Evolutionary conservation across 2,329 filamentous ascomycete genomes (phyloP).

Genomic region (Magnaporthiopsis rhizophila): DNA sequence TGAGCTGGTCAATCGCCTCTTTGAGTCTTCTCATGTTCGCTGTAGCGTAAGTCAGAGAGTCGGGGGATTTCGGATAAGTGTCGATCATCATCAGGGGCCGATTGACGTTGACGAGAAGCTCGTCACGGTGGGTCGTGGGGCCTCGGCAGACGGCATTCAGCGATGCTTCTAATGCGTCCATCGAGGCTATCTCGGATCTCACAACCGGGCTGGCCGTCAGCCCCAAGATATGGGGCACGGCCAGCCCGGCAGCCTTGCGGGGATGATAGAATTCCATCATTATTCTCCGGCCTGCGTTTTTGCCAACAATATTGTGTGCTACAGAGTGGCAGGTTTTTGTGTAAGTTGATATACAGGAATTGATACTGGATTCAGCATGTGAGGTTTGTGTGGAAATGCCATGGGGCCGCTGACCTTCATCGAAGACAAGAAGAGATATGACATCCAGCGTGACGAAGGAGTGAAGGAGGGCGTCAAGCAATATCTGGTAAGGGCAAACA

Average conservation of each 20-base stretch:
- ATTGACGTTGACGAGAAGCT: conserved; percentile 61
- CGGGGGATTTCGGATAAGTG: conserved; percentile 21
- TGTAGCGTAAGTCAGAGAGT: conserved; percentile 25
- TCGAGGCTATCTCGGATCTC: conserved; percentile 42
- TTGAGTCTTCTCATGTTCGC: conserved; percentile 36
- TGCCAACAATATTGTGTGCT: conserved; percentile 68
- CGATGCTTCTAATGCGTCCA: conserved; percentile 58
- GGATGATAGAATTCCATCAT: conserved; percentile 66
- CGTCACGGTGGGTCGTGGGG: conserved; percentile 59
- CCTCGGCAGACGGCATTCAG: conserved; percentile 62
- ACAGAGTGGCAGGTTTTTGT: background rate
- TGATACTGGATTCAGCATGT: conserved; percentile 11
- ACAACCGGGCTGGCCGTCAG: conserved; percentile 74
- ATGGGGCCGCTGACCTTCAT: conserved; percentile 57
- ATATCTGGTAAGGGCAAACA: conserved; percentile 67
- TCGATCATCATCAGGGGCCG: conserved; percentile 46
- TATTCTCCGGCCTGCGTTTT: conserved; percentile 58
- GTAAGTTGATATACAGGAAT: background rate
- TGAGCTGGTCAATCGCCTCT: conserved; percentile 32
- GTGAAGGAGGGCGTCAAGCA: conserved; percentile 66
- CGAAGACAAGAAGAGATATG: conserved; percentile 67
- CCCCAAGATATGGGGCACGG: conserved; percentile 62
- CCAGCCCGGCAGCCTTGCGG: conserved; percentile 25
- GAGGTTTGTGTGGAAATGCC: conserved; percentile 5
- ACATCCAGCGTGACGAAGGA: conserved; percentile 60